A percentile compares a stretch with the other conserved stretches of the same genome.
Conservation (phyloP, 805 yeast species). For the Cephaloascus fragrans region DNA sequence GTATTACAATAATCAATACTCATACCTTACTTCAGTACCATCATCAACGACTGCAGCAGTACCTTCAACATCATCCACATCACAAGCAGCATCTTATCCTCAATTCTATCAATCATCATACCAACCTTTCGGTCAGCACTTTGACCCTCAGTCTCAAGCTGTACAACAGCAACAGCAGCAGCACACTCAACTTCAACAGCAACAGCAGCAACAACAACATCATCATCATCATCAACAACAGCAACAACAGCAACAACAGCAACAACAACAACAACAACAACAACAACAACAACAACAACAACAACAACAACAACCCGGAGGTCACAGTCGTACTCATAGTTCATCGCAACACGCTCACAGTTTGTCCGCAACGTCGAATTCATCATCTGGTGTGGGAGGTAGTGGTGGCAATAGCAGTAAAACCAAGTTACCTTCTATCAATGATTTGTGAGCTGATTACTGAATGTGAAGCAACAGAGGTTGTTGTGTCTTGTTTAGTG, state of each 20-base stretch:
- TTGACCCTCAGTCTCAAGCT: not conserved
- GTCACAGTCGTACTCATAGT: no score
- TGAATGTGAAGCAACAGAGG: no score
- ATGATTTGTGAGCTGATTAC: constrained; percentile 12
- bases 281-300: no score
- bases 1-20: not conserved
- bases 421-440: constrained; percentile 11
- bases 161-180: not conserved
- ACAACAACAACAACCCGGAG: no score
- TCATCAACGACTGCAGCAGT: not conserved
- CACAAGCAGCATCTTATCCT: no score
- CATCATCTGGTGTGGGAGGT: not conserved
- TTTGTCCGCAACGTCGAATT: no score
- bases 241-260: no score
- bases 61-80: no score
- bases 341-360: no score
- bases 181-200: not conserved
- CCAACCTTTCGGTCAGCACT: no score
- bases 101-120: not conserved
- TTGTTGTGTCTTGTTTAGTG: constrained; percentile 6
- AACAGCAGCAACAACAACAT: not conserved
- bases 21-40: not conserved
- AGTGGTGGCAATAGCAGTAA: not conserved
- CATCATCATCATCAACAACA: no score
- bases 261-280: no score